phyloP scores from a whole-genome alignment of 1,139 yeast genomes.

The Zygoascus meyerae region DNA sequence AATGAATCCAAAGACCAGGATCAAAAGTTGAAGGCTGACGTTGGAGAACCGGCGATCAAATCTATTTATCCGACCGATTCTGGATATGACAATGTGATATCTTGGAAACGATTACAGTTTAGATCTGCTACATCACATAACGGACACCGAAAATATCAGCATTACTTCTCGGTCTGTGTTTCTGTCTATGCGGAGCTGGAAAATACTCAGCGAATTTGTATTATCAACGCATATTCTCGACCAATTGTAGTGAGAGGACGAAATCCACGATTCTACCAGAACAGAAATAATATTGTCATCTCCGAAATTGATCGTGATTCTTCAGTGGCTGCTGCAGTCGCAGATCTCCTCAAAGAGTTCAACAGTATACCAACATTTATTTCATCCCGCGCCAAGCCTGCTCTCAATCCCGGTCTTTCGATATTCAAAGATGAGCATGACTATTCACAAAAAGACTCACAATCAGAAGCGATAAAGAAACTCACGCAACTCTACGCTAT shows the following conservation, averaged over 20 bases:
- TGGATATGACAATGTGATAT: conserved; percentile 27
- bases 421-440: neutral
- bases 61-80: conserved; percentile 26
- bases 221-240: conserved; percentile 30
- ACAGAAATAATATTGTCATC: conserved; percentile 44
- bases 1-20: conserved; percentile 6
- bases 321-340: conserved; percentile 2
- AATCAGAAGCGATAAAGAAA: neutral
- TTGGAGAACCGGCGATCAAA: conserved; percentile 25
- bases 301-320: conserved; percentile 4
- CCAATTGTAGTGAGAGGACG: conserved; percentile 63
- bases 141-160: conserved; percentile 52
- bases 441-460: neutral
- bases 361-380: conserved; percentile 3
- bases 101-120: conserved; percentile 46
- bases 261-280: conserved; percentile 58
- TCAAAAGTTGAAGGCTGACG: conserved; percentile 14
- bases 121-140: conserved; percentile 61
- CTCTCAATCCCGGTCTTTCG: neutral
- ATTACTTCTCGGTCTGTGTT: conserved; percentile 48
- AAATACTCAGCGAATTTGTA: conserved; percentile 27
- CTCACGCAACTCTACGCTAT: neutral
- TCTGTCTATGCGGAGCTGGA: conserved; percentile 38
- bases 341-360: neutral
- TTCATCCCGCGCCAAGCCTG: neutral